Base-by-base conservation (phyloP, 345 rosid species). In the Cardiospermum halicacabum region DNA sequence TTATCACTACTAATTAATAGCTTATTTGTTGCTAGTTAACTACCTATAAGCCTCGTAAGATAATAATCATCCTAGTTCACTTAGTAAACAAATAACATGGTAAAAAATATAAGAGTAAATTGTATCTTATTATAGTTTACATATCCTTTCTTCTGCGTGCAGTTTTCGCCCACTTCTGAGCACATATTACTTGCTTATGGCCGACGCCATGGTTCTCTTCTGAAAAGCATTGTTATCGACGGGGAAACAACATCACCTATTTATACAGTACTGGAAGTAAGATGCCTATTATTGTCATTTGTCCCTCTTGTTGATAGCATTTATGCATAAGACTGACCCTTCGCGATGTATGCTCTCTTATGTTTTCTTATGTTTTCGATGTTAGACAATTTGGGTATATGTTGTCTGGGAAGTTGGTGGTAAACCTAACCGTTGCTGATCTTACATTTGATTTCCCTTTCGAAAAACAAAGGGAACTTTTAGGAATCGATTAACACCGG, bases 121-220 rank as follows among this genome's bases (percentile, higher is more conserved):
- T n/a, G n/a, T n/a, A n/a, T n/a, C n/a, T n/a, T n/a, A n/a, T n/a
- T n/a, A n/a, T n/a, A n/a, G n/a, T 54, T 64, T 45, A 53, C 55
- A n/a, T 22, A 55, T 62, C 12, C 65, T 13, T 45, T 69, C n/a
- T 50, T 72, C 63, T 56, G 15, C 28, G 21, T 85, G 89, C 85
- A 92, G 98, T 93, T 93, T 80, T 90, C 98, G 56, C 98, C 98
- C 4, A 90, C 91, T 43, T 90, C 98, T 4, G 98, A 93, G 84
- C 97, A 93, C 64, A 74, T 93, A 69, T 75, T 93, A 72, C 86
- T 93, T 73, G 98, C 98, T 40, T 93, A 93, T 75, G 98, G 98
- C 19, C 87, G 97, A 28, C 97, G 98, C 55, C 98, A 93, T 60
- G 86, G 84, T 62, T 90, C 98, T 24, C 96, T 93, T 56, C 85